Conservation (phyloP, 2,329 filamentous ascomycete species). For the Stagonosporopsis tanaceti region DNA sequence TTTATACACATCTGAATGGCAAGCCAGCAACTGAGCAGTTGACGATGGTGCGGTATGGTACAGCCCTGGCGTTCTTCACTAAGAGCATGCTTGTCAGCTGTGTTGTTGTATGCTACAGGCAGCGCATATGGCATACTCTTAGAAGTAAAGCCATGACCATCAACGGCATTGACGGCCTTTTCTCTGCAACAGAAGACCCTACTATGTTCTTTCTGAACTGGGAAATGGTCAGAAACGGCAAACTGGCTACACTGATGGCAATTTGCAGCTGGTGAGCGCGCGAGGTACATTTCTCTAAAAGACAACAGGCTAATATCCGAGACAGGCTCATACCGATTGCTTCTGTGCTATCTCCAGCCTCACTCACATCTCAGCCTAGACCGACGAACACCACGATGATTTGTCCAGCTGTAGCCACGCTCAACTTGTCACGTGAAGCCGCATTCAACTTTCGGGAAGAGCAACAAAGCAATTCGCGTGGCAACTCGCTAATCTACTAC, state of each 20-base stretch:
- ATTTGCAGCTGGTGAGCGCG: slow-evolving; percentile 44
- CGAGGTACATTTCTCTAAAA: not conserved
- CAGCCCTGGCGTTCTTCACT: slow-evolving; percentile 49
- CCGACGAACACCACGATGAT: slow-evolving; percentile 22
- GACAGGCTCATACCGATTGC: slow-evolving; percentile 48
- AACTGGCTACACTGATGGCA: slow-evolving; percentile 48
- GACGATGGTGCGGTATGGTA: slow-evolving; percentile 47
- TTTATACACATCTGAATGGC: slow-evolving; percentile 44
- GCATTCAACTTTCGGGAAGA: slow-evolving; percentile 42
- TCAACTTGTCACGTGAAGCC: slow-evolving; percentile 46
- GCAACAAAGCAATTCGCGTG: slow-evolving; percentile 25
- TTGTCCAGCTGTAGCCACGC: slow-evolving; percentile 37
- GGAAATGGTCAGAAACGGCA: slow-evolving; percentile 48
- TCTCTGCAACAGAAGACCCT: slow-evolving; percentile 48
- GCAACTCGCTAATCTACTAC: slow-evolving; percentile 40
- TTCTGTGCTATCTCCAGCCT: slow-evolving; percentile 48
- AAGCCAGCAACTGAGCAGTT: slow-evolving; percentile 42
- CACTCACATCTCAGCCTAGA: slow-evolving; percentile 44
- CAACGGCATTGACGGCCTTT: slow-evolving; percentile 48
- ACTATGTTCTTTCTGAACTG: slow-evolving; percentile 44
- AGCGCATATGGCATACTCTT: slow-evolving; percentile 51
- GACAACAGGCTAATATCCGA: slow-evolving; percentile 9
- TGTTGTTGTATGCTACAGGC: slow-evolving; percentile 47
- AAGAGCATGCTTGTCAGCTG: slow-evolving; percentile 48
- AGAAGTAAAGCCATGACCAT: slow-evolving; percentile 49